phyloP scores from a whole-genome alignment of 305 asterid species.

The Fraxinus latifolia region DNA sequence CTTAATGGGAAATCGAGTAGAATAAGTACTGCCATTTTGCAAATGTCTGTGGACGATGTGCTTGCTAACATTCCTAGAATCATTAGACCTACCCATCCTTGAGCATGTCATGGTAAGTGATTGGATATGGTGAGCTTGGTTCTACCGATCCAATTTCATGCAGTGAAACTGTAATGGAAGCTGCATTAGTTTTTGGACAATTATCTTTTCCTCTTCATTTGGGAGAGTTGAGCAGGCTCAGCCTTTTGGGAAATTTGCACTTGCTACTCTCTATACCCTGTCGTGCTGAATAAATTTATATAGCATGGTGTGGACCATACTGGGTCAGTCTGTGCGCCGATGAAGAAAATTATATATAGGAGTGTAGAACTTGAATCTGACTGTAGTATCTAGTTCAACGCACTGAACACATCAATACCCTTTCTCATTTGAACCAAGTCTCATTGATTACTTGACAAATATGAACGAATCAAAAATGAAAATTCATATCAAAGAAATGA shows the following conservation, averaged over 20 bases:
- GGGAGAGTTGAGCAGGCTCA: not conserved
- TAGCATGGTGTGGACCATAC: not conserved
- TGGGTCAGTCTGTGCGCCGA: not conserved
- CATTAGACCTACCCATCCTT: not conserved
- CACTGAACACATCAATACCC: not conserved
- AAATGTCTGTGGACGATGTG: not conserved
- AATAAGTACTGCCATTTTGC: conserved; percentile 14
- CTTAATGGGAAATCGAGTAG: conserved; percentile 9
- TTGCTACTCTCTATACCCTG: not conserved
- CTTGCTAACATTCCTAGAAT: not conserved
- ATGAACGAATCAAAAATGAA: not conserved
- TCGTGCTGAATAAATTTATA: not conserved
- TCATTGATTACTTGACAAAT: not conserved
- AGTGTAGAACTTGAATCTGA: not conserved
- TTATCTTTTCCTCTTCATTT: not conserved
- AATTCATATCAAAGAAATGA: too few species aligned
- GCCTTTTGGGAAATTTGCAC: not conserved
- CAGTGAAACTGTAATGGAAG: not conserved
- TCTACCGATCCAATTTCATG: not conserved
- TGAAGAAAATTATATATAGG: not conserved
- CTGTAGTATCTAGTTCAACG: not conserved
- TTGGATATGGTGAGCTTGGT: not conserved
- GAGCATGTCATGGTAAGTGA: not conserved
- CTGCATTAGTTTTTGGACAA: not conserved
- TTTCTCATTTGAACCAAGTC: not conserved